phyloP scores from a whole-genome alignment of 192 early-diverging fungal species.

The Gamsiella multidivaricata region DNA sequence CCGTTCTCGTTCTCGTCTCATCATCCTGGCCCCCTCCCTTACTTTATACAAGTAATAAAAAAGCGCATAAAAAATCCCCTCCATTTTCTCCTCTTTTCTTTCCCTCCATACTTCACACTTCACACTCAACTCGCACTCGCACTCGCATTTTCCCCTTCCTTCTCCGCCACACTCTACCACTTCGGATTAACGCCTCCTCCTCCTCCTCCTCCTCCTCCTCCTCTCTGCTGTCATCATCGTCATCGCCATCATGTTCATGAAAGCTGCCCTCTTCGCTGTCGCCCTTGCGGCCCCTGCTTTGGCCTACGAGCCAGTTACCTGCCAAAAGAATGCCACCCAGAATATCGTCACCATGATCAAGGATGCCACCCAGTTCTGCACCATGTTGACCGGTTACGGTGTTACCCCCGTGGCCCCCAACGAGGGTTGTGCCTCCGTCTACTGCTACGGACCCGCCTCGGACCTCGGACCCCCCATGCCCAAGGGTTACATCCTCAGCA shows the following conservation, averaged over 20 bases:
- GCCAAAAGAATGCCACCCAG: slow-evolving; percentile 30
- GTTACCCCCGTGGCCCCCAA: slow-evolving; percentile 33
- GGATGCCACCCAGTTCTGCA: slow-evolving; percentile 12
- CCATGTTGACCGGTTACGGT: slow-evolving; percentile 34
- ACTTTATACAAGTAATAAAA: slow-evolving; percentile 5
- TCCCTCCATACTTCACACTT: slow-evolving; percentile 4
- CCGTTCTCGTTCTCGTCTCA: background rate
- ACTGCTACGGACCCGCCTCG: slow-evolving; percentile 26
- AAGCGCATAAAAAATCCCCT: background rate
- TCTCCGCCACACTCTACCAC: background rate
- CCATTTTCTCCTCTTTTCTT: background rate
- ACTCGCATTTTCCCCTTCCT: background rate
- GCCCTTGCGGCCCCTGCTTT: slow-evolving; percentile 8
- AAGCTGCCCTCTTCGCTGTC: slow-evolving; percentile 13
- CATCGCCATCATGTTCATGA: slow-evolving; percentile 8
- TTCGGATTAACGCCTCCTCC: too few relatives aligned
- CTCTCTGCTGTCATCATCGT: too few relatives aligned
- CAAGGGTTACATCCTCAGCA: slow-evolving; percentile 21
- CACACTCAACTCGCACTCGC: background rate
- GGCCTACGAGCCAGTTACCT: slow-evolving; percentile 36
- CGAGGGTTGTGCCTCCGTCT: slow-evolving; percentile 40
- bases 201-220: background rate
- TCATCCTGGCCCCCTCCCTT: slow-evolving; percentile 15
- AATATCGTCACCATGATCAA: slow-evolving; percentile 35
- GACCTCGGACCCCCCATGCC: slow-evolving; percentile 25